Base-by-base conservation (phyloP, 208 protist species). In the Leishmania tarentolae region DNA sequence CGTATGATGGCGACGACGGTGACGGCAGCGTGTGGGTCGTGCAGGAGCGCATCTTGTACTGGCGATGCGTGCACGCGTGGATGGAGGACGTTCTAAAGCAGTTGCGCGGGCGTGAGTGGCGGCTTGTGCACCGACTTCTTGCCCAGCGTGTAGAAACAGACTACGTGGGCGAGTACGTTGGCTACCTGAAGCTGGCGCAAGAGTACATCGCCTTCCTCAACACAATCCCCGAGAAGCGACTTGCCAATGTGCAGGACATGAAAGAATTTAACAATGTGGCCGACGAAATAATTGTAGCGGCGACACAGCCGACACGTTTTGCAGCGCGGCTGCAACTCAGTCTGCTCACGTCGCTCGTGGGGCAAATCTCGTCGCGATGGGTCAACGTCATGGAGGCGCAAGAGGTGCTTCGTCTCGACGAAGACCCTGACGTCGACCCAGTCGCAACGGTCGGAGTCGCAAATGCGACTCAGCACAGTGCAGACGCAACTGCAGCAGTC, bases 81-180 rank as follows among this genome's bases (percentile, higher is more conserved):
- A 87, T 96, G 57, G 92, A 97, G 79, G 87, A 92, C 37, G 84
- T 93, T 31, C 81, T 87, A 59, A 79, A 84, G 63, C 93, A 98
- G 83, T 72, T 98, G 52, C 91, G 93, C 52, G 80, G 80, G 31
- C 92, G 93, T 37, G 95, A 98, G 86, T 98, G 95, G 93, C 87
- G 85, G 19, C 87, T 97, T 1, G 79, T 92, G 66, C 92, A 97
- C 75, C 85, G 87, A 50, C 75, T 98, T 17, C 87, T 97, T n/a
- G 85, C 71, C 11, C 81, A 91, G 79, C 88, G 90, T 11, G 93
- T 95, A 11, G 88, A 94, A 61, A 95, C 90, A n/a, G 86, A 75
- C 74, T 97, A 91, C 83, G 88, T 92, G 21, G 52, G 83, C 56
- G 92, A 98, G 83, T 96, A 93, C 84, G 84, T 89, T 1, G 69